A percentile compares a stretch with the other conserved stretches of the same genome.
phyloP scores from a whole-genome alignment of 306 rosid genomes.

The Castanea mollissima region DNA sequence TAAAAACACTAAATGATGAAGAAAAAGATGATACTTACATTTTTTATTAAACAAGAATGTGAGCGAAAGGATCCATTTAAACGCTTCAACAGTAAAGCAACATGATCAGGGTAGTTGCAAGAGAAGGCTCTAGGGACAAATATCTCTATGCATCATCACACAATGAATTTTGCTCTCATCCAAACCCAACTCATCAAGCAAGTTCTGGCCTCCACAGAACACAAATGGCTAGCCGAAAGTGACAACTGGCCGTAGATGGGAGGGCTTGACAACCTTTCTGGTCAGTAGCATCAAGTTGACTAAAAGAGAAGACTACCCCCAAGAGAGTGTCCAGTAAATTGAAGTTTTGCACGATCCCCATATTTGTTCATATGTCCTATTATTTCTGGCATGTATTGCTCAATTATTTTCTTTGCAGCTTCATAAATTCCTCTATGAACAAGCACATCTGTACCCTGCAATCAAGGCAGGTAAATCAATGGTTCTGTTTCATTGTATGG shows the following conservation, averaged over 20 bases:
- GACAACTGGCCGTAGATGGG: slow-evolving; percentile 67
- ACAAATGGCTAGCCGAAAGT: slow-evolving; percentile 94
- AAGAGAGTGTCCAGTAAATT: slow-evolving; percentile 88
- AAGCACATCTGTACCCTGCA: slow-evolving; percentile 66
- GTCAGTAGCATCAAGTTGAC: slow-evolving; percentile 78
- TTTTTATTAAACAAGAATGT: slow-evolving; percentile 72
- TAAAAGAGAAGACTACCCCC: slow-evolving; percentile 95
- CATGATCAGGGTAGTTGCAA: slow-evolving; percentile 84
- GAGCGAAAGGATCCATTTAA: slow-evolving; percentile 63
- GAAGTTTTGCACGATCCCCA: slow-evolving; percentile 76
- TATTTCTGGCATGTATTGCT: slow-evolving; percentile 83
- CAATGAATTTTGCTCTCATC: slow-evolving; percentile 66
- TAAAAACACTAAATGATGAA: background rate
- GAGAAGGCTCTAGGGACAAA: slow-evolving; percentile 95
- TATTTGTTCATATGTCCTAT: slow-evolving; percentile 58
- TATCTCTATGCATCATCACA: slow-evolving; percentile 94
- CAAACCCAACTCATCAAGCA: slow-evolving; percentile 59
- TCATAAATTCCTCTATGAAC: slow-evolving; percentile 97
- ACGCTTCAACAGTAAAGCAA: slow-evolving; percentile 68
- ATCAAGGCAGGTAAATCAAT: background rate
- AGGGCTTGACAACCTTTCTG: slow-evolving; percentile 59
- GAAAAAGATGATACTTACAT: slow-evolving; percentile 40
- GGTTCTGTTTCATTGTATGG: background rate
- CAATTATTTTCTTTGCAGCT: slow-evolving; percentile 90
- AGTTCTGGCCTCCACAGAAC: slow-evolving; percentile 75